These are phyloP conservation scores for Persicaria maculosa DNA, from an alignment of 148 eudicot species.

Conservation along the genomic window DNA sequence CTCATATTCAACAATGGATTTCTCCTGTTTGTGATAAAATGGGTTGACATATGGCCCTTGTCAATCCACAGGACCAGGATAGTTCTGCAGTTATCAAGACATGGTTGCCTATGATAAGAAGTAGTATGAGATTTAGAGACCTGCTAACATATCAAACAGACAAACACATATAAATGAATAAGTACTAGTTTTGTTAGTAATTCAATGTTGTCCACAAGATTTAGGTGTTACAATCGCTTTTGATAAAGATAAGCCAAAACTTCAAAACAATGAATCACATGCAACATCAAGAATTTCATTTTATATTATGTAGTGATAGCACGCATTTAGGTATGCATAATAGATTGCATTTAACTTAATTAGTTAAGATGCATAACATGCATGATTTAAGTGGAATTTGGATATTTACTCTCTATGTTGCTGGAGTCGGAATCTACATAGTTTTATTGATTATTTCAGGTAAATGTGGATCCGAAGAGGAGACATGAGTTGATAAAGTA, in stretches of 20 bases:
- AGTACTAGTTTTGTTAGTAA: background rate
- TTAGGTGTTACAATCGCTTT: background rate
- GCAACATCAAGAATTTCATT: background rate
- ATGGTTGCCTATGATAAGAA: background rate
- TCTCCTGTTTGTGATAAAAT: constrained; percentile 73
- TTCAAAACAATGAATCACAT: background rate
- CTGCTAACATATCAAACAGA: background rate
- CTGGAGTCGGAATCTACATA: too few relatives aligned
- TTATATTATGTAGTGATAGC: too few relatives aligned
- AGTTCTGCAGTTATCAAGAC: constrained; percentile 8
- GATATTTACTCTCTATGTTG: too few relatives aligned
- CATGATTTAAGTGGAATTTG: too few relatives aligned
- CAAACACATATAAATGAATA: background rate
- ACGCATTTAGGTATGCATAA: too few relatives aligned
- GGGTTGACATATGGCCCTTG: constrained; percentile 95
- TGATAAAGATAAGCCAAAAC: background rate
- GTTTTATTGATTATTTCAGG: too few relatives aligned
- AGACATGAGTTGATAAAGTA: too few relatives aligned
- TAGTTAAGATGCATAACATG: too few relatives aligned
- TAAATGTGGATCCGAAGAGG: too few relatives aligned
- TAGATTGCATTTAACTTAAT: too few relatives aligned
- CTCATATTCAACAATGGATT: constrained; percentile 74
- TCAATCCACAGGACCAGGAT: constrained; percentile 52
- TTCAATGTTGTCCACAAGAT: background rate
- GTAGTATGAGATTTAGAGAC: background rate